These are phyloP conservation scores for Cicer cuneatum DNA, from an alignment of 306 rosid species.

Conservation along the genomic window DNA sequence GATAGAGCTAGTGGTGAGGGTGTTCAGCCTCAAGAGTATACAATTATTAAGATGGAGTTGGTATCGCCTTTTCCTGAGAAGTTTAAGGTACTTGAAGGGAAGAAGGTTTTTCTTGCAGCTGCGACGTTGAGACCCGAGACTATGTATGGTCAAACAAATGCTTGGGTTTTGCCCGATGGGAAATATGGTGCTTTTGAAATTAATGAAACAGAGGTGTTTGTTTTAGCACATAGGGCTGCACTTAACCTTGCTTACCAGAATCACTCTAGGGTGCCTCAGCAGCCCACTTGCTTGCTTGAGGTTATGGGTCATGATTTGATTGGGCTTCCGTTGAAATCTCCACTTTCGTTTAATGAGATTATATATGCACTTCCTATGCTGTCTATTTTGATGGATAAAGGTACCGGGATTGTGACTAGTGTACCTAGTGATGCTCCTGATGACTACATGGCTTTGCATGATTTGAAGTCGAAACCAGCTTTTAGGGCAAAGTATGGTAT, in stretches of 20 bases:
- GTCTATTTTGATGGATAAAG: slow-evolving; percentile 90
- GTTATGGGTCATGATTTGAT: slow-evolving; percentile 84
- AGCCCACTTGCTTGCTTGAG: slow-evolving; percentile 78
- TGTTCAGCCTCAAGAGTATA: slow-evolving; percentile 95
- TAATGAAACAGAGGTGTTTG: slow-evolving; percentile 74
- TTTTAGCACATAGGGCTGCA: slow-evolving; percentile 76
- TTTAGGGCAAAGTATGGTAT: slow-evolving; percentile 78
- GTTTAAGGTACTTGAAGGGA: slow-evolving; percentile 73
- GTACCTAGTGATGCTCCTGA: slow-evolving; percentile 98
- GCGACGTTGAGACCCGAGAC: slow-evolving; percentile 97
- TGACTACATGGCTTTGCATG: slow-evolving; percentile 93
- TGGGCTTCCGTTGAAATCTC: slow-evolving; percentile 88
- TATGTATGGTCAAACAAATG: slow-evolving; percentile 97
- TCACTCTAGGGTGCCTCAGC: slow-evolving; percentile 68
- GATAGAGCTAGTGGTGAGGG: slow-evolving; percentile 97
- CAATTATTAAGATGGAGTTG: slow-evolving; percentile 88
- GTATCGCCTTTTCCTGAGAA: slow-evolving; percentile 71
- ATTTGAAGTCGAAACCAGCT: slow-evolving; percentile 77
- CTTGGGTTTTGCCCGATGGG: slow-evolving; percentile 96
- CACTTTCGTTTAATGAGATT: slow-evolving; percentile 69
- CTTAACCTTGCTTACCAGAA: slow-evolving; percentile 91
- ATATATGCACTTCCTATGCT: slow-evolving; percentile 96
- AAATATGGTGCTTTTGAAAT: slow-evolving; percentile 90
- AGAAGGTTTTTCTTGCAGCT: slow-evolving; percentile 79
- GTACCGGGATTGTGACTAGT: slow-evolving; percentile 94